phyloP scores from a whole-genome alignment of 2,329 filamentous ascomycete species.

The Westerdykella aurantiaca region DNA sequence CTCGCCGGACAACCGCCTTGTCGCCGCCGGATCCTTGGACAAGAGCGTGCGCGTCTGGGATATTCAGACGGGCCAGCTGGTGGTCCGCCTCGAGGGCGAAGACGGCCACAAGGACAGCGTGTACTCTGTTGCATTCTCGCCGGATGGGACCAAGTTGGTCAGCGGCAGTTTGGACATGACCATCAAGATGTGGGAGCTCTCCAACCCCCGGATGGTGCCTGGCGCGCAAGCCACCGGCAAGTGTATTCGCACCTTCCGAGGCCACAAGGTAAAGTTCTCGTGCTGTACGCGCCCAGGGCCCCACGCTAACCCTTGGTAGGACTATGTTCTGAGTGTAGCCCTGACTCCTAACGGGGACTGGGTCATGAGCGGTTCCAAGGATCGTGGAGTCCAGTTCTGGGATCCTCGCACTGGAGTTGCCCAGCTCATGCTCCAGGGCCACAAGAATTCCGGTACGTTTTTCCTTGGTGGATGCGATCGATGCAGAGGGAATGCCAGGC shows the following conservation, averaged over 20 bases:
- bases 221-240: constrained; percentile 76
- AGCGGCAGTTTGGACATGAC: constrained; percentile 95
- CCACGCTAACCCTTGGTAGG: constrained; percentile 45
- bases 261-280: constrained; percentile 68
- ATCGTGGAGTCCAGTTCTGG: constrained; percentile 97
- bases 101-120: constrained; percentile 96
- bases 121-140: constrained; percentile 93
- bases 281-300: neutral
- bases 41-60: constrained; percentile 99
- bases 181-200: constrained; percentile 98
- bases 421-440: constrained; percentile 96
- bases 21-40: constrained; percentile 90
- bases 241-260: constrained; percentile 94
- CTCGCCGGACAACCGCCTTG: constrained; percentile 87
- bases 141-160: constrained; percentile 86
- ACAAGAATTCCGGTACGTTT: constrained; percentile 77
- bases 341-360: constrained; percentile 89
- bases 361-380: constrained; percentile 97
- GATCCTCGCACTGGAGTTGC: constrained; percentile 88
- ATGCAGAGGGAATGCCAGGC: neutral
- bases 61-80: constrained; percentile 73
- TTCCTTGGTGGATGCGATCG: neutral
- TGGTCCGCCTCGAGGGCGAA: constrained; percentile 86
- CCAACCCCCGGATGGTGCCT: constrained; percentile 60
- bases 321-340: constrained; percentile 94